Evolutionary conservation across 352 stramenopile species (phyloP), one percentile per base, ranked within the genome.

Genomic region (Globisporangium emineosum): DNA sequence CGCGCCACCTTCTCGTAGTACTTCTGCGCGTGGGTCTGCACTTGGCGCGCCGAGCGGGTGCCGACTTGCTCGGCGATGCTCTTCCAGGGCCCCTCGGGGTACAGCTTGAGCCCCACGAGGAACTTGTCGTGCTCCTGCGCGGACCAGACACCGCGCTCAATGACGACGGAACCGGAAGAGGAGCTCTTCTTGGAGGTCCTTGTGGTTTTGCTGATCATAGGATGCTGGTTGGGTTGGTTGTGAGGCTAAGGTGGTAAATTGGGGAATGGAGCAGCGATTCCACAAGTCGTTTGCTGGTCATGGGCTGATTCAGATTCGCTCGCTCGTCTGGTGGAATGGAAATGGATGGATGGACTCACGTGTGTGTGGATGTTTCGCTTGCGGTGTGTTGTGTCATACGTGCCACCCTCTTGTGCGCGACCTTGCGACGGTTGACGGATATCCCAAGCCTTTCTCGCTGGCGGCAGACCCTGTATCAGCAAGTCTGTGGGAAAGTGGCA

Each of bases 51-150:
- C 23, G 63, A 65, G 23, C 58, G 56, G 17, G 57, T 49, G 19
- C 59, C 64, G 10, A 69, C 53, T 12, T 67, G 47, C 3, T 66
- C 51, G 0, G 64, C 53, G 59, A 69, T 69, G 15, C 40, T 27
- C 32, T 66, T 65, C 64, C 64, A 69, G 3, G 64, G 64, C 0
- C 64, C 64, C 8, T 72, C 61, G 6, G 74, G 74, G 37, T 65
- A 77, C n/a, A 59, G 35, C 37, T 70, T 66, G 25, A 77, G 42
- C 12, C 64, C 73, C 1, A 67, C 54, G 17, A 80, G 62, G 49
- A 80, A 80, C 23, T 66, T 69, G 52, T 77, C 69, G 67, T 79
- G 72, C 54, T 81, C 74, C 5, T 73, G 66, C 53, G 67, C 58
- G 23, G 71, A 67, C 74, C 74, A 81, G 50, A 72, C 40, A 7